Conservation (phyloP, 2,329 filamentous ascomycete genomes). For the Rasamsonia emersonii region DNA sequence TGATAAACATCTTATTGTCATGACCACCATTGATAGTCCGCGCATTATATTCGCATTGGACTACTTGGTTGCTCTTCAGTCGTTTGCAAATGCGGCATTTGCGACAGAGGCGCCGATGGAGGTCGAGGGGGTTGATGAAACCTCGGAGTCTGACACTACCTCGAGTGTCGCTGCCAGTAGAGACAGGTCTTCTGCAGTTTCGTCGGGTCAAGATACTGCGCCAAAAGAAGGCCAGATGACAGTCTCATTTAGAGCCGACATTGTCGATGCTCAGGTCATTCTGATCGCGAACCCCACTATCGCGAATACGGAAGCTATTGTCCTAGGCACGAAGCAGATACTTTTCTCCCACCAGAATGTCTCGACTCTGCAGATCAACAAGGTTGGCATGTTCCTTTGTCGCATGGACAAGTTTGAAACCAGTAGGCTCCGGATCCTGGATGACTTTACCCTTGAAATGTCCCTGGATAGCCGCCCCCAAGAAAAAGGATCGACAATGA, state of each 20-base stretch:
- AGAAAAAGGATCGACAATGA: slow-evolving; percentile 52
- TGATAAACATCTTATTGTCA: slow-evolving; percentile 74
- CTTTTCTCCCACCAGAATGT: slow-evolving; percentile 90
- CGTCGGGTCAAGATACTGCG: slow-evolving; percentile 23
- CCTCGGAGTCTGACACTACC: slow-evolving; percentile 24
- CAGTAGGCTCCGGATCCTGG: slow-evolving; percentile 79
- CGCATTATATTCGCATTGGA: slow-evolving; percentile 91
- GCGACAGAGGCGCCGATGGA: slow-evolving; percentile 42
- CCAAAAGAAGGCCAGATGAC: slow-evolving; percentile 50
- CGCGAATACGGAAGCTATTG: slow-evolving; percentile 86
- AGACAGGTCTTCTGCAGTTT: slow-evolving; percentile 15
- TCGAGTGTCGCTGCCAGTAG: slow-evolving; percentile 22
- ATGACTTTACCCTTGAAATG: slow-evolving; percentile 88
- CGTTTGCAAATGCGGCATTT: slow-evolving; percentile 66
- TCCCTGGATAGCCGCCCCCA: slow-evolving; percentile 69
- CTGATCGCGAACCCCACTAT: slow-evolving; percentile 91
- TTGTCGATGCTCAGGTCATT: slow-evolving; percentile 94
- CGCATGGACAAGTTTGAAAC: slow-evolving; percentile 97
- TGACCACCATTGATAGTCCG: slow-evolving; percentile 90
- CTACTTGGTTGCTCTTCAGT: slow-evolving; percentile 83
- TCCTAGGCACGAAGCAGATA: slow-evolving; percentile 87
- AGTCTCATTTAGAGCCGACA: slow-evolving; percentile 80
- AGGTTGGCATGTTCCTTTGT: slow-evolving; percentile 96
- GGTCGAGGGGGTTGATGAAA: slow-evolving; percentile 25
- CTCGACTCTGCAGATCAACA: slow-evolving; percentile 82